Evolutionary conservation across 108 stramenopile species (phyloP), one percentile per base, ranked within the genome.

Genomic region (Pinguiococcus pyrenoidosus): DNA sequence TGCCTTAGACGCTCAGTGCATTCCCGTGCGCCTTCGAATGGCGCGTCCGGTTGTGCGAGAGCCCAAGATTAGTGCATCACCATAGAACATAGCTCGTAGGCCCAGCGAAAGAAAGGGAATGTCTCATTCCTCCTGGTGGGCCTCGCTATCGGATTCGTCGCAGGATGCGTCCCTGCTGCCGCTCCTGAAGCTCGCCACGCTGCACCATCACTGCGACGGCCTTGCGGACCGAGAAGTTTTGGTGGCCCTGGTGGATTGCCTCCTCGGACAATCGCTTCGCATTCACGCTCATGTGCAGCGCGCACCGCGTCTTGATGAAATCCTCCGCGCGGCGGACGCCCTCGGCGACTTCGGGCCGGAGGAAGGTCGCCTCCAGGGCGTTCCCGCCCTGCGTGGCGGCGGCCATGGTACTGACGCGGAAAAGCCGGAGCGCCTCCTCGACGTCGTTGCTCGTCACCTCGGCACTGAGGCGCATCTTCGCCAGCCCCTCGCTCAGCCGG

Each of bases 331-430:
- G 37, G n/a, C 54, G 43, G 2, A 62, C 29, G 18, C 54, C 61
- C 21, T 28, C 35, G 55, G 14, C 68, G 62, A 52, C 25, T 56
- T 14, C 45, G 61, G 8, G 54, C 51, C 7, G 37, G 21, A 8
- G 53, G 43, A 20, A 61, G 27, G 29, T 43, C 66, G n/a, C 57
- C 29, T 18, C 28, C 29, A 20, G 46, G 49, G 29, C 59, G 10
- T 41, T 56, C 32, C 75, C 61, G 64, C 84, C 81, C 0, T 54
- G 59, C 10, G 80, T 54, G 50, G 83, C 87, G 5, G 97, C 97
- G 0, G 86, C 82, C 87, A 96, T 86, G 30, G 97, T 99, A 24
- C 89, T 88, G 14, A 95, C 92, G 46, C 78, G 80, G 69, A 99
- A 99, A 4, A 99, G 61, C 0, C 97, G 87, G 17, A 99, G 53